A percentile compares a stretch with the other conserved stretches of the same genome.
These are phyloP conservation scores for Cucurbita argyrosperma DNA, from an alignment of 306 rosid species.

Conservation along the genomic window DNA sequence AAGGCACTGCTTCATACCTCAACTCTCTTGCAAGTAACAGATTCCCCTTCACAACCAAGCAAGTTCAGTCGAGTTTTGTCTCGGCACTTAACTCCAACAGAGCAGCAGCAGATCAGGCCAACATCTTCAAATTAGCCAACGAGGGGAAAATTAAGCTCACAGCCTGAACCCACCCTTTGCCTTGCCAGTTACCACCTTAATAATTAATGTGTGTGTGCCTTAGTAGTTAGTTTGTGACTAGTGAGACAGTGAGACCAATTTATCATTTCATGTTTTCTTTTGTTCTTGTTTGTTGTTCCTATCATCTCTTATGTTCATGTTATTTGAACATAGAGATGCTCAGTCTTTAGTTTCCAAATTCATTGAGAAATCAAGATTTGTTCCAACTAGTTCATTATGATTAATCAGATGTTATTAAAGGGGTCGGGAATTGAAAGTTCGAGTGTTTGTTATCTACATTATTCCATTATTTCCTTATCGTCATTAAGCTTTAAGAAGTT, in stretches of 20 bases:
- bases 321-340: not conserved
- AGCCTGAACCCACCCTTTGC: constrained; percentile 10
- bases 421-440: not conserved
- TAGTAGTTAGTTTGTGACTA: not conserved
- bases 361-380: not conserved
- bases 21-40: constrained; percentile 64
- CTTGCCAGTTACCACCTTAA: not conserved
- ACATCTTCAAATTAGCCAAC: constrained; percentile 70
- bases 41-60: constrained; percentile 58
- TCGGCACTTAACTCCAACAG: constrained; percentile 49
- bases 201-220: not conserved
- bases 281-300: not conserved
- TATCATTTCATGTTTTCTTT: not conserved
- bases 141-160: constrained; percentile 52
- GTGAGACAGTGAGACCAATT: not conserved
- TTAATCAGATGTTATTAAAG: not conserved
- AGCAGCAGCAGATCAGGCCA: constrained; percentile 61
- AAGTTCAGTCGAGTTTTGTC: constrained; percentile 54
- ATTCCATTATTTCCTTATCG: not conserved
- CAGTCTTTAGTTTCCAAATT: not conserved
- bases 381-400: not conserved
- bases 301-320: not conserved
- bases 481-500: not conserved
- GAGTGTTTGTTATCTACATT: not conserved
- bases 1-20: constrained; percentile 73